Percentiles rank a stretch among this genome's conserved stretches.
Evolutionary conservation across 75 land plant genomes (phyloP).

Genomic region (Pseudotsuga menziesii): DNA sequence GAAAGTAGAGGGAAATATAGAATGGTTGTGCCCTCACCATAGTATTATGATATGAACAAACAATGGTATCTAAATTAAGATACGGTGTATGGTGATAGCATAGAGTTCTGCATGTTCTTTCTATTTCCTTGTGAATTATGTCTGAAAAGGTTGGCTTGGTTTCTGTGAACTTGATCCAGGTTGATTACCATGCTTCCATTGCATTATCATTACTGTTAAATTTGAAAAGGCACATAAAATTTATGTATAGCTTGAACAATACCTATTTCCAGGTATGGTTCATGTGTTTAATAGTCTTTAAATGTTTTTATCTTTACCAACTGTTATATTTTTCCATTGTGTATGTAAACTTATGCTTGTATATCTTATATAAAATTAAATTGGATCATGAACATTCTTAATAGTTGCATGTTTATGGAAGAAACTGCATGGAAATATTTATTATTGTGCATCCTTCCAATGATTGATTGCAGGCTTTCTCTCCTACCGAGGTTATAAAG

Average conservation of each 20-base stretch:
- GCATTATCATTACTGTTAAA: slow-evolving; percentile 78
- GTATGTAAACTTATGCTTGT: neutral
- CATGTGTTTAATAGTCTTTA: neutral
- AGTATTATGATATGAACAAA: no score
- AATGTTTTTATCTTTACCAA: slow-evolving; percentile 3
- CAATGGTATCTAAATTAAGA: neutral
- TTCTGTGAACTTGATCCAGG: slow-evolving; percentile 33
- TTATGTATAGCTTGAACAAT: slow-evolving; percentile 79
- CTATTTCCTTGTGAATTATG: neutral
- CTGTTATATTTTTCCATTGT: neutral
- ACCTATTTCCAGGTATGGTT: slow-evolving; percentile 82
- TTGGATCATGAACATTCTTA: neutral
- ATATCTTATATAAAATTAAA: neutral
- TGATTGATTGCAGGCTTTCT: slow-evolving; percentile 50
- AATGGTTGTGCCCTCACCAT: no score
- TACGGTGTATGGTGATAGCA: neutral
- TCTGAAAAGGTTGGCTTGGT: neutral
- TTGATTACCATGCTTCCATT: slow-evolving; percentile 67
- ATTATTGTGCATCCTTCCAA: neutral
- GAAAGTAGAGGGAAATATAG: no score
- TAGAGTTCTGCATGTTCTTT: neutral
- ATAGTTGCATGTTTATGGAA: neutral
- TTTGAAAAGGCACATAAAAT: slow-evolving; percentile 89
- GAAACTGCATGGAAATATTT: neutral
- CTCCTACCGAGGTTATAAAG: slow-evolving; percentile 74